Evolutionary conservation across 2,329 filamentous ascomycete genomes (phyloP).

Genomic region (Fusarium caatingaense): DNA sequence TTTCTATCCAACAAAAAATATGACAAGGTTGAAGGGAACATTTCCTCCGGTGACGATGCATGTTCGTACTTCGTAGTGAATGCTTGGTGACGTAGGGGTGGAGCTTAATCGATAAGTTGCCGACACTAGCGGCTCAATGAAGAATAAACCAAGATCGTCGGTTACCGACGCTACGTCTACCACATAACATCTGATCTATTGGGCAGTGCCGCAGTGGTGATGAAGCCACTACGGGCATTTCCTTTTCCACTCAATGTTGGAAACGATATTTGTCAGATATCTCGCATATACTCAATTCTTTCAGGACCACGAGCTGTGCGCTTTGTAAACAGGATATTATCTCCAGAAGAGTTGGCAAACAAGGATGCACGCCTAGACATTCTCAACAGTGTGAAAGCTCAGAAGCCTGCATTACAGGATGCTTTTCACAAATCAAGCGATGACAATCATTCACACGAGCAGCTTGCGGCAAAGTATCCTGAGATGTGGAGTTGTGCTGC

Average conservation of each 20-base stretch:
- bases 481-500: conserved; percentile 52
- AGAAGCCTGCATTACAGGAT: background rate
- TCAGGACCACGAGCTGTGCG: conserved; percentile 53
- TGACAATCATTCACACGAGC: background rate
- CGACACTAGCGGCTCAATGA: conserved; percentile 31
- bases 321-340: conserved; percentile 63
- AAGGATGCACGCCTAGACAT: conserved; percentile 41
- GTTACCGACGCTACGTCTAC: background rate
- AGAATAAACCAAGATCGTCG: conserved; percentile 8
- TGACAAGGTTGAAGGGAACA: background rate
- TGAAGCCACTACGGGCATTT: conserved; percentile 60
- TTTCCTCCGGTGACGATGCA: conserved; percentile 20
- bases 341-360: conserved; percentile 49
- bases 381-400: conserved; percentile 2
- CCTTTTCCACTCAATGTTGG: conserved; percentile 76
- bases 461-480: conserved; percentile 24
- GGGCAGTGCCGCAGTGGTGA: conserved; percentile 17
- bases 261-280: conserved; percentile 80
- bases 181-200: background rate
- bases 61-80: background rate
- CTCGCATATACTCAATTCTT: conserved; percentile 72
- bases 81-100: conserved; percentile 26
- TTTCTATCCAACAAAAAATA: background rate
- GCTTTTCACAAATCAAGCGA: background rate
- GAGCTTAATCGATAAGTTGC: conserved; percentile 46